These are phyloP conservation scores for Raphanus raphanistrum DNA, from an alignment of 345 rosid genomes.

Conservation along the genomic window DNA sequence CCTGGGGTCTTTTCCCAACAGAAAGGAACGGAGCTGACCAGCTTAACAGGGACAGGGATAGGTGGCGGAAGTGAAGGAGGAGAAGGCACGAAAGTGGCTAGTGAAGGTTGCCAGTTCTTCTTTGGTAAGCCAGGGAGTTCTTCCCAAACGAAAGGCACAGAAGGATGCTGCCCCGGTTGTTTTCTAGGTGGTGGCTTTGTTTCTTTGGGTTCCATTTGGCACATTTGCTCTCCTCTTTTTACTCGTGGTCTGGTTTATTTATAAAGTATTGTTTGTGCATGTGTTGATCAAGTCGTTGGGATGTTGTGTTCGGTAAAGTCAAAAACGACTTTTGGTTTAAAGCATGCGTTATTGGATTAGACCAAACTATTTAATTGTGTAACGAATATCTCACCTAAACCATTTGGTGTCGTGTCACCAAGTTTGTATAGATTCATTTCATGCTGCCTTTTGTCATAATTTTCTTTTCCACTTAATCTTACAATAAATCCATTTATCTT, in stretches of 20 bases:
- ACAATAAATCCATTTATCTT: slow-evolving; percentile 18
- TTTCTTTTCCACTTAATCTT: slow-evolving; percentile 16
- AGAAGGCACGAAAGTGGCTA: slow-evolving; percentile 35
- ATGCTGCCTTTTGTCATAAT: neutral
- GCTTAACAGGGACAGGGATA: slow-evolving; percentile 52
- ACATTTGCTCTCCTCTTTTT: slow-evolving; percentile 12
- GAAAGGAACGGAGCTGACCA: slow-evolving; percentile 64
- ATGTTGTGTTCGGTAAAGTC: slow-evolving; percentile 25
- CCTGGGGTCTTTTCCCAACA: slow-evolving; percentile 84
- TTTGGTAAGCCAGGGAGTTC: slow-evolving; percentile 73
- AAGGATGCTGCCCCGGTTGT: slow-evolving; percentile 59
- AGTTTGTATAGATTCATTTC: slow-evolving; percentile 2
- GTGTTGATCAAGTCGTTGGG: slow-evolving; percentile 11
- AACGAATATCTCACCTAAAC: slow-evolving; percentile 34
- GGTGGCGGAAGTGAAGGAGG: slow-evolving; percentile 38
- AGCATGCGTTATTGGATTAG: slow-evolving; percentile 19
- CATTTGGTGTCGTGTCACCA: slow-evolving; percentile 30
- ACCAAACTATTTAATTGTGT: slow-evolving; percentile 29
- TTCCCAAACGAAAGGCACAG: slow-evolving; percentile 89
- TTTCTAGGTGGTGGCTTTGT: slow-evolving; percentile 39
- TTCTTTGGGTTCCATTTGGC: slow-evolving; percentile 38
- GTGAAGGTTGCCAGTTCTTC: slow-evolving; percentile 62
- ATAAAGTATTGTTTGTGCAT: neutral
- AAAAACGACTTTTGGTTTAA: slow-evolving; percentile 17
- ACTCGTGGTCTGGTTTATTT: slow-evolving; percentile 1